Base-by-base conservation (phyloP, 305 asterid species). In the Plantago rigida region DNA sequence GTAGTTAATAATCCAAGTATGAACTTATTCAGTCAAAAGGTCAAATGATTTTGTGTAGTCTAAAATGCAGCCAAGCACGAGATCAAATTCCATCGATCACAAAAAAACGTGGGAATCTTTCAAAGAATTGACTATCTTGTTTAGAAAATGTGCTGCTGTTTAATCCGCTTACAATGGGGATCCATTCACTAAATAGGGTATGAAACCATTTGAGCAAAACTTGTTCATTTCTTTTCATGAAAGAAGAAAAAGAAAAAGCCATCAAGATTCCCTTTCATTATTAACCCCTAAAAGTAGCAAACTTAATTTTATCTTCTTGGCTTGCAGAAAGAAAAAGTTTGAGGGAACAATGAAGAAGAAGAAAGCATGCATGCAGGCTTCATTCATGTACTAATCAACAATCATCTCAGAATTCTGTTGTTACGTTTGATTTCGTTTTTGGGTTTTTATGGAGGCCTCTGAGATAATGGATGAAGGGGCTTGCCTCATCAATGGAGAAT, bases 401-500 rank as follows among this genome's bases (percentile, higher is more conserved):
- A 29, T 51, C 46, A 51, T 9, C 14, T 13, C 12, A 2, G 9
- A 22, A 54, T 29, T n/a, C 9, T 8, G 59, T 29, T 1, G 45
- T 54, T 54, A 13, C 3, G 4, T 54, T 54, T 54, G 59, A 54
- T 29, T 54, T 24, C 3, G 22, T 54, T 54, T 29, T 39, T 13
- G 13, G 42, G 36, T 29, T 5, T 54, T n/a, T 8, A 51, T 51
- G 39, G 44, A 28, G 14, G 0, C 14, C 13, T 9, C 10, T 53
- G 59, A 28, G 15, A 59, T 76, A 67, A 88, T 85, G 94, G 79
- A 59, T 6, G 60, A 67, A 62, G 77, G 60, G 52, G 77, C 70
- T 44, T 87, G 93, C 66, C 63, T 72, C 57, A 71, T 46, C 3
- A 67, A 65, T 11, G 80, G 80, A 15, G 94, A 83, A 42, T 60